phyloP scores from a whole-genome alignment of 768 basidiomycete genomes.

The Termitomyces sp. region DNA sequence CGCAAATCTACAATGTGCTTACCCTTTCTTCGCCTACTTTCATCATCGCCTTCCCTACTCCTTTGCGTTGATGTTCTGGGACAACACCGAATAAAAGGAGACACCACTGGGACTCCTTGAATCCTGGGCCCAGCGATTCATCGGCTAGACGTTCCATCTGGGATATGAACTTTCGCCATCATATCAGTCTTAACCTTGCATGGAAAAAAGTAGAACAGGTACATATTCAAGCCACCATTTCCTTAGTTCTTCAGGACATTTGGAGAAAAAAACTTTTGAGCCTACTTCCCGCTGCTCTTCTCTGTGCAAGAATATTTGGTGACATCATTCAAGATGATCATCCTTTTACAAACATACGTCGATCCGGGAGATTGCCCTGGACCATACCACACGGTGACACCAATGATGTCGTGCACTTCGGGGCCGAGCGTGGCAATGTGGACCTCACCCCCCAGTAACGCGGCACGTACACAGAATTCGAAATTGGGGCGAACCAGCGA shows the following conservation, averaged over 20 bases:
- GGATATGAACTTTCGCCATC: constrained; percentile 21
- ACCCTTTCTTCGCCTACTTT: constrained; percentile 24
- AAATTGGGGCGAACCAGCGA: constrained; percentile 16
- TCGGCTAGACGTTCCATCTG: constrained; percentile 14
- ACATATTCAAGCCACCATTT: constrained; percentile 31
- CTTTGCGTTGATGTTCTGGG: constrained; percentile 28
- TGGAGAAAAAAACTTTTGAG: constrained; percentile 24
- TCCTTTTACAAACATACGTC: constrained; percentile 17
- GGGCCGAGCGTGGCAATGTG: constrained; percentile 24
- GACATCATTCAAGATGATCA: background rate
- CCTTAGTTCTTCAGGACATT: constrained; percentile 14
- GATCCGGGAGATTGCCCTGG: constrained; percentile 23
- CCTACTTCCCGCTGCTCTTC: constrained; percentile 26
- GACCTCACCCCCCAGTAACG: constrained; percentile 25
- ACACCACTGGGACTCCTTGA: constrained; percentile 23
- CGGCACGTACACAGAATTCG: constrained; percentile 19
- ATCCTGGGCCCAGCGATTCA: constrained; percentile 18
- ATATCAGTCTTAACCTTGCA: background rate
- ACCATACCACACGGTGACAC: constrained; percentile 29
- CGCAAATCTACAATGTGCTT: background rate
- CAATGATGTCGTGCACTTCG: constrained; percentile 22
- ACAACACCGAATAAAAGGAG: constrained; percentile 27
- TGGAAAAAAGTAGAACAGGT: background rate
- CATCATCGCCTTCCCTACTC: constrained; percentile 25
- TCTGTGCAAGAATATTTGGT: constrained; percentile 5